Conservation (phyloP, 176 grass and related monocot genomes). For the Panicum miliaceum region DNA sequence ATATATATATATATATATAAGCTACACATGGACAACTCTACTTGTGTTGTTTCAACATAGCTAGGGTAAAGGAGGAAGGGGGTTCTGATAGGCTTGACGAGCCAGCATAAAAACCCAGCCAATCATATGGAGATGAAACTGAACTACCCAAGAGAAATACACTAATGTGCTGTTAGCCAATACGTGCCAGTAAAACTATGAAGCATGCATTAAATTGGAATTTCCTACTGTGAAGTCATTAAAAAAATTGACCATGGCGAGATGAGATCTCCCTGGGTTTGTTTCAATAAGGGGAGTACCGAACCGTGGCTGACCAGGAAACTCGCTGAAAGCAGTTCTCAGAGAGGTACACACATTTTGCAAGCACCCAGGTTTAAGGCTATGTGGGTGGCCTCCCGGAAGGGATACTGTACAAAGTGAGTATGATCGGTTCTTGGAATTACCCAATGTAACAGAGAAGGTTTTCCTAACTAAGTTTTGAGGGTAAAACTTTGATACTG, state of each 20-base stretch:
- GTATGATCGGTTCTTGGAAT: too few species aligned
- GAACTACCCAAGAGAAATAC: neutral
- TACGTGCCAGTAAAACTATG: too few species aligned
- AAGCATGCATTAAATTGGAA: slow-evolving; percentile 10
- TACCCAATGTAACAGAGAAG: neutral
- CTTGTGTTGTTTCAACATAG: neutral
- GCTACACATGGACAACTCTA: neutral
- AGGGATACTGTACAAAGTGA: too few species aligned
- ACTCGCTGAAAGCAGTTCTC: neutral
- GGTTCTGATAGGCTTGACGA: too few species aligned
- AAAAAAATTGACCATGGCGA: neutral
- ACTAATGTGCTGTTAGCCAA: neutral
- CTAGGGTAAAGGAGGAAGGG: too few species aligned
- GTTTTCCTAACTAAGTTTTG: neutral
- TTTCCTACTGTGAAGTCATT: neutral
- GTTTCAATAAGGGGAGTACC: neutral
- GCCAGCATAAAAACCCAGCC: too few species aligned
- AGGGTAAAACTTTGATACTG: neutral
- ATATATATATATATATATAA: too few species aligned
- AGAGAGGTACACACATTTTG: neutral
- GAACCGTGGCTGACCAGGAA: neutral
- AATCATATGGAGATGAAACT: too few species aligned
- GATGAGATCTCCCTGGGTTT: too few species aligned
- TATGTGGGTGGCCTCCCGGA: too few species aligned
- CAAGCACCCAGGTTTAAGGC: neutral